A percentile compares a stretch with the other conserved stretches of the same genome.
Conservation (phyloP, 2,329 filamentous ascomycete genomes). For the Aureobasidium zeae region DNA sequence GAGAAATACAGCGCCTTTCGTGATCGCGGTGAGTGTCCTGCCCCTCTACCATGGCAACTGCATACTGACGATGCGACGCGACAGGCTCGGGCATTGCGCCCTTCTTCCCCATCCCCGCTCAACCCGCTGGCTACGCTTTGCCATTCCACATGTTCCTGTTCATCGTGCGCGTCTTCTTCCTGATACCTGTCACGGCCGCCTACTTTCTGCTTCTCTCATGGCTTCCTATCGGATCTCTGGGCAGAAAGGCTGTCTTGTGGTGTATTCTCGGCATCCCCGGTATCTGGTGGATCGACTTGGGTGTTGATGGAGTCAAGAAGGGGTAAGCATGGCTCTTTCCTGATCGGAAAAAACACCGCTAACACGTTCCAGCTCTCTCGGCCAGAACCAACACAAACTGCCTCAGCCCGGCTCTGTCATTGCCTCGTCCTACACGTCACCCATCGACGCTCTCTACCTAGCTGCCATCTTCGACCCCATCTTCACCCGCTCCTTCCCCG, state of each 20-base stretch:
- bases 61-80: conserved; percentile 17
- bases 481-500: conserved; percentile 77
- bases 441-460: conserved; percentile 86
- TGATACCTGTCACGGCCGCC: conserved; percentile 55
- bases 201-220: conserved; percentile 71
- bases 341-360: conserved; percentile 4
- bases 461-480: conserved; percentile 93
- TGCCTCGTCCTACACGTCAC: conserved; percentile 82
- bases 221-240: conserved; percentile 59
- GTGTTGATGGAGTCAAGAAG: conserved; percentile 91
- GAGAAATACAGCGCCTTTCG: conserved; percentile 93
- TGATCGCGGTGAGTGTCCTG: conserved; percentile 59
- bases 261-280: conserved; percentile 77
- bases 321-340: conserved; percentile 45
- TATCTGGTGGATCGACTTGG: conserved; percentile 98
- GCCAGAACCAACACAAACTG: conserved; percentile 64
- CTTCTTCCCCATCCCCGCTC: conserved; percentile 73
- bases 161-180: conserved; percentile 67
- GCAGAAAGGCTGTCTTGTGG: conserved; percentile 83
- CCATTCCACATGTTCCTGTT: conserved; percentile 59
- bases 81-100: conserved; percentile 90
- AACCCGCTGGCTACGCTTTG: conserved; percentile 52
- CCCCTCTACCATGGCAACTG: conserved; percentile 18
- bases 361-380: conserved; percentile 47
- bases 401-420: conserved; percentile 75